Evolutionary conservation across 2,329 filamentous ascomycete genomes (phyloP).

Genomic region (Juglanconis oblonga): DNA sequence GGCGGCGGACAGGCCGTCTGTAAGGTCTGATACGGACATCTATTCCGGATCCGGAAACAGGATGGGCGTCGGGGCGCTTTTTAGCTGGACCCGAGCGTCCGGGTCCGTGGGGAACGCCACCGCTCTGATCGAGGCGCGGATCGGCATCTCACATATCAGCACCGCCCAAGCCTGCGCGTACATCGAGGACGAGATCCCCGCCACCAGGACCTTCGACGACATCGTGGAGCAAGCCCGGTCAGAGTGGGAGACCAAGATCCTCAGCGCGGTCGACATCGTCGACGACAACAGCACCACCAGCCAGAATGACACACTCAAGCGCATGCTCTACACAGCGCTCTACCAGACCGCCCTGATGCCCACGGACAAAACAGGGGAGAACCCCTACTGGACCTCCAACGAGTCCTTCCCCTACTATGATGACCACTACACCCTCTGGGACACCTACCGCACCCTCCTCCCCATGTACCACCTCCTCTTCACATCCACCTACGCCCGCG

Average conservation of each 20-base stretch:
- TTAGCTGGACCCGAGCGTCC: slow-evolving; percentile 3
- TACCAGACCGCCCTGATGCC: slow-evolving; percentile 55
- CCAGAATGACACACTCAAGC: slow-evolving; percentile 7
- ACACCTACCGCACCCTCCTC: slow-evolving; percentile 25
- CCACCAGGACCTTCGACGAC: slow-evolving; percentile 2
- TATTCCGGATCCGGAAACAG: slow-evolving; percentile 5
- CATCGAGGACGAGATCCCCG: slow-evolving; percentile 1
- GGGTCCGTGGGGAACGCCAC: not conserved
- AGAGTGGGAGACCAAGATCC: slow-evolving; percentile 9
- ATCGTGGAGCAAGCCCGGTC: slow-evolving; percentile 5
- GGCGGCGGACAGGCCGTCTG: not conserved
- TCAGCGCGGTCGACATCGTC: slow-evolving; percentile 8
- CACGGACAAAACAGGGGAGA: slow-evolving; percentile 52
- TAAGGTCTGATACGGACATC: slow-evolving; percentile 1
- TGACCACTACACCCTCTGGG: slow-evolving; percentile 31
- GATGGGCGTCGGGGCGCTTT: slow-evolving; percentile 7
- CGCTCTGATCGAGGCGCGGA: slow-evolving; percentile 4
- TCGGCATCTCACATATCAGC: slow-evolving; percentile 5
- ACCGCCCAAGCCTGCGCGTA: slow-evolving; percentile 7
- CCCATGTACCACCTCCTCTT: slow-evolving; percentile 44
- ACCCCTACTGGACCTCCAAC: slow-evolving; percentile 44
- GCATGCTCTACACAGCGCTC: slow-evolving; percentile 48
- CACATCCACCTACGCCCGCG: slow-evolving; percentile 48
- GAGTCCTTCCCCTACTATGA: slow-evolving; percentile 34
- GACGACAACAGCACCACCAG: not conserved